A percentile compares a stretch with the other conserved stretches of the same genome.
Conservation (phyloP, 306 rosid species). For the Neltuma alba region DNA sequence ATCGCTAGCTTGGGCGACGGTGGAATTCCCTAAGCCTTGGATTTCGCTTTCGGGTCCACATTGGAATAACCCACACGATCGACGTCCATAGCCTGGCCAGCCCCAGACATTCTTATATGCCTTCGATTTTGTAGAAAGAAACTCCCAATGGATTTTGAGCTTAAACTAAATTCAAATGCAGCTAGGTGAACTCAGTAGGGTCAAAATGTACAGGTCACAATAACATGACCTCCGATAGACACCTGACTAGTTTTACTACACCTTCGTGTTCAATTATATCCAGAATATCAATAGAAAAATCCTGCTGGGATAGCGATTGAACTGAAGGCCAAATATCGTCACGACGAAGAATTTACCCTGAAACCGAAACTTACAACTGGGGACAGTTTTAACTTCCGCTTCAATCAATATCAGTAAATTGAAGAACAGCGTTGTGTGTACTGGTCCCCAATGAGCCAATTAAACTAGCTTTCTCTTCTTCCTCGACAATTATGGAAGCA, state of each 20-base stretch:
- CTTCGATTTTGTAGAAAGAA: slow-evolving; percentile 1
- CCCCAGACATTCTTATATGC: slow-evolving; percentile 9
- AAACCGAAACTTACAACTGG: slow-evolving; percentile 23
- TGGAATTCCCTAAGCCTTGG: slow-evolving; percentile 19
- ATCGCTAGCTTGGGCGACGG: slow-evolving; percentile 29
- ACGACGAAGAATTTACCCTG: slow-evolving; percentile 37
- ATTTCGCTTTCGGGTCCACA: slow-evolving; percentile 12
- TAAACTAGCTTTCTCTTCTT: not conserved
- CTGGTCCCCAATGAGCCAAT: not conserved
- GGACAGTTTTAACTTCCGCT: slow-evolving; percentile 30
- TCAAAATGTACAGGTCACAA: slow-evolving; percentile 18
- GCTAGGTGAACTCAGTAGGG: slow-evolving; percentile 26
- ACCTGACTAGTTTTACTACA: not conserved
- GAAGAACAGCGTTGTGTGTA: not conserved
- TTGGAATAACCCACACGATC: slow-evolving; percentile 13
- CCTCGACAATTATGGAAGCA: not conserved
- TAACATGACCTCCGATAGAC: not conserved
- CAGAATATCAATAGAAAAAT: not conserved
- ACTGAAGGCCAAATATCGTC: not conserved
- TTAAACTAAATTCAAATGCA: slow-evolving; percentile 1
- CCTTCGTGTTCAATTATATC: not conserved
- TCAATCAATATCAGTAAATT: not conserved
- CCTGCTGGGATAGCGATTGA: not conserved
- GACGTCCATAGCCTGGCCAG: slow-evolving; percentile 23
- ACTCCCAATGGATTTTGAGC: not conserved